Conservation (phyloP, 2,329 filamentous ascomycete species). For the Claviceps sp. region DNA sequence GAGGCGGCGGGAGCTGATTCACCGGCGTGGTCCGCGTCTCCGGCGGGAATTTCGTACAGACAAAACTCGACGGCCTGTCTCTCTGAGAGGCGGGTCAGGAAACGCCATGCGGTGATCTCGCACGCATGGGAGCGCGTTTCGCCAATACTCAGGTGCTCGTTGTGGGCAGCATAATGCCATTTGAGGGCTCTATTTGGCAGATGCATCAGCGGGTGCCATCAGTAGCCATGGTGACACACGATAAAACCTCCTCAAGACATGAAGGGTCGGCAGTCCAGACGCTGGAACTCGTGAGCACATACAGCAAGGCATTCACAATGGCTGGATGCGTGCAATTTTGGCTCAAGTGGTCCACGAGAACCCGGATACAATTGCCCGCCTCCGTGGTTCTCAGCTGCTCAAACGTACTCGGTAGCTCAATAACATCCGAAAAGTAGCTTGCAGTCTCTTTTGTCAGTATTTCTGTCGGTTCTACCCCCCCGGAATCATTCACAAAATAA, state of each 20-base stretch:
- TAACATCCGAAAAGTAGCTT: conserved; percentile 51
- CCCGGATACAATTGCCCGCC: conserved; percentile 42
- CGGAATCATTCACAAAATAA: too few species aligned
- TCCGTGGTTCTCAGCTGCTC: conserved; percentile 59
- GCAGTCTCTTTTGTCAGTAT: background rate
- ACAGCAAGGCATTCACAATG: conserved; percentile 63
- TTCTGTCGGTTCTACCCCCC: background rate
- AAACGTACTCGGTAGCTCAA: conserved; percentile 55
- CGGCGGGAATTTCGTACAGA: conserved; percentile 54
- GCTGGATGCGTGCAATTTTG: conserved; percentile 51
- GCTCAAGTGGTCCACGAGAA: conserved; percentile 51
- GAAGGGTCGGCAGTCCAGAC: background rate
- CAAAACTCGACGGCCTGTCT: conserved; percentile 62
- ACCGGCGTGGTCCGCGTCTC: conserved; percentile 12
- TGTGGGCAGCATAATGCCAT: conserved; percentile 55
- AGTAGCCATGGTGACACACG: too few species aligned
- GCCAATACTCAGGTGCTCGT: conserved; percentile 51
- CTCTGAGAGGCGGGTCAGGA: conserved; percentile 57
- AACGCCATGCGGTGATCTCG: conserved; percentile 71
- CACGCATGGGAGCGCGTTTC: conserved; percentile 60
- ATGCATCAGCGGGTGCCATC: background rate
- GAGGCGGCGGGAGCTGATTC: background rate
- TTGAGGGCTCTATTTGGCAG: conserved; percentile 46
- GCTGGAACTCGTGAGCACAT: conserved; percentile 20
- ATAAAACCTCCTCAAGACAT: background rate